Evolutionary conservation across 1,139 yeast genomes (phyloP), one percentile per base, ranked within the genome.

Genomic region (Nakaseomyces sp.): DNA sequence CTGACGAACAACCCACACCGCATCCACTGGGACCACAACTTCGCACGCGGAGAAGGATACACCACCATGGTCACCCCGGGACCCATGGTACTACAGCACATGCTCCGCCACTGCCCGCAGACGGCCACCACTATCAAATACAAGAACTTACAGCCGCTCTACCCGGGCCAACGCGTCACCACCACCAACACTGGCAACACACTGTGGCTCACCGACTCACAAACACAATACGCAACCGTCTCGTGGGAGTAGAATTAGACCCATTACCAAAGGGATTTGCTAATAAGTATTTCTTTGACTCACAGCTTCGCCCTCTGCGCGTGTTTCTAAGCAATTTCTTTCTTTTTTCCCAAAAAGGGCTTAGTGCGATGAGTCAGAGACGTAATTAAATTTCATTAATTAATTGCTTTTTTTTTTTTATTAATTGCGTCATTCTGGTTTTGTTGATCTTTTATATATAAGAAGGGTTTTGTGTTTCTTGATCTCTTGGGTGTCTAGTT

Each of bases 1-100:
- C 63, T 89, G 45, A 80, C 93, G 0, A 78, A 78, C 64, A 91
- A 91, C 58, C 71, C 91, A 5, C 98, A 91, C 61, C 73, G 74
- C 46, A 85, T 91, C 37, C 98, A 91, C 61, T 77, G 77, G 58
- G 85, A 85, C 56, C 63, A 64, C 2, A 54, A 53, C 0, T 85
- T 85, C 57, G 71, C 84, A 20, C 57, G 50, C 5, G 56, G 57
- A 1, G 97, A 91, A 55, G 72, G 75, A 0, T 74, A 86, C 41
- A 78, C 81, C 0, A 70, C 70, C 32, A 59, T 79, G 1, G 66
- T 91, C 0, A 81, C 83, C 0, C 96, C 85, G 38, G 98, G 96
- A 0, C 96, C 97, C 9, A 6, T 22, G 24, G 6, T 22, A 22
- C 74, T 84, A 1, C 77, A 83, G 2, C 51, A 84, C 37, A 51